These are phyloP conservation scores for Sanghuangporus baumii DNA, from an alignment of 1,284 basidiomycete genomes.

Conservation along the genomic window DNA sequence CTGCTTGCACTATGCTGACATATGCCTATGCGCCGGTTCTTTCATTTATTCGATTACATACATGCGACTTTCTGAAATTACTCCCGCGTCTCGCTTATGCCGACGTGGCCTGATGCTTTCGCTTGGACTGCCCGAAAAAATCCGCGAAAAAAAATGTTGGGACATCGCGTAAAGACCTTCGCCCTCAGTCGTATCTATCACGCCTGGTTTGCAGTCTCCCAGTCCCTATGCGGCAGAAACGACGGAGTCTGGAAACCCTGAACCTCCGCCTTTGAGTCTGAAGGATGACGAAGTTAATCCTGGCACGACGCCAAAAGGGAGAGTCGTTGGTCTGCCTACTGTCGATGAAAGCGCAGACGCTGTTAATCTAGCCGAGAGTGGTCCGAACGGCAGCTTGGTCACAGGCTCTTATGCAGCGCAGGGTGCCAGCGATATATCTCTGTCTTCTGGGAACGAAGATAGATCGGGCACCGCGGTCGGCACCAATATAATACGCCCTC, in stretches of 20 bases:
- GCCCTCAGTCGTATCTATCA: slow-evolving; percentile 12
- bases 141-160: background rate
- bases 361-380: background rate
- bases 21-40: background rate
- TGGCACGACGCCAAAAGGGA: slow-evolving; percentile 13
- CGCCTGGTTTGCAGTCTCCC: slow-evolving; percentile 10
- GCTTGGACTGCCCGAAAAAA: background rate
- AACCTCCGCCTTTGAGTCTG: background rate
- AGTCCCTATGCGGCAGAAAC: background rate
- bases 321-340: background rate
- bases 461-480: background rate
- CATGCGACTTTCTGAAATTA: background rate
- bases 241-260: background rate
- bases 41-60: slow-evolving; percentile 5
- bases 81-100: background rate
- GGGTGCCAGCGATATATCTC: background rate
- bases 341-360: background rate
- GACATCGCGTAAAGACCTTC: slow-evolving; percentile 8
- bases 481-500: background rate
- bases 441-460: background rate
- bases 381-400: background rate
- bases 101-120: background rate
- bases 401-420: background rate
- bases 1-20: slow-evolving; percentile 1
- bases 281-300: background rate